Evolutionary conservation across 2,329 filamentous ascomycete genomes (phyloP), one percentile per base, ranked within the genome.

Genomic region (Mollisia scopiformis): DNA sequence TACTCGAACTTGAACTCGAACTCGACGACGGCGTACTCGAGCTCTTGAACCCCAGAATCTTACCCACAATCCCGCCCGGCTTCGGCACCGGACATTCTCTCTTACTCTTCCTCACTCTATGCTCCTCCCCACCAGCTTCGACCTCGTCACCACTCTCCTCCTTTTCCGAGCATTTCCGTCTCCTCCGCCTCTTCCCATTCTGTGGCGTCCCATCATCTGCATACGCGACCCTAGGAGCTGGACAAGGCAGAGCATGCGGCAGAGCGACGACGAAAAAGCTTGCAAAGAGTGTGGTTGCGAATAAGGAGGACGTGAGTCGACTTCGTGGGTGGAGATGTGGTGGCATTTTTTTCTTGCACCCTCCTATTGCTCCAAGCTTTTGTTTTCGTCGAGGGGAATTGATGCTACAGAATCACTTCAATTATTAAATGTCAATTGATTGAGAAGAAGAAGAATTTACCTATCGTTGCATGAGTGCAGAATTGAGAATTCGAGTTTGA

Each of bases 71-170:
- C 2, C 93, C 93, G 31, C 87, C 83, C 0, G 95, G 94, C 76
- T 97, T 97, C 5, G 95, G 95, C 13, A 99, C 88, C 0, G 95
- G 95, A 73, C 95, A 99, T 74, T 96, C 92, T 70, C 92, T 84
- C 72, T 82, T 82, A 49, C 77, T 72, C 57, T 78, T 80, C 67
- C 69, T 63, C 73, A 75, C 68, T 76, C 73, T 68, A 75, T 81
- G 67, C 72, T 80, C 77, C 31, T 73, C 71, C 51, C 16, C 37
- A 16, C 14, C 39, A n/a, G n/a, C n/a, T 19, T 43, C 39, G 23
- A 73, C 25, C 21, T 62, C 63, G 21, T 61, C 57, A 37, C 50
- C 50, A 35, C 43, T 57, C 19, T 65, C 64, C 30, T 67, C 61
- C 46, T 58, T 14, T 47, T 59, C 68, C n/a, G 39, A 78, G 79